Base-by-base conservation (phyloP, 805 yeast species). In the Ogataea degrootiae region DNA sequence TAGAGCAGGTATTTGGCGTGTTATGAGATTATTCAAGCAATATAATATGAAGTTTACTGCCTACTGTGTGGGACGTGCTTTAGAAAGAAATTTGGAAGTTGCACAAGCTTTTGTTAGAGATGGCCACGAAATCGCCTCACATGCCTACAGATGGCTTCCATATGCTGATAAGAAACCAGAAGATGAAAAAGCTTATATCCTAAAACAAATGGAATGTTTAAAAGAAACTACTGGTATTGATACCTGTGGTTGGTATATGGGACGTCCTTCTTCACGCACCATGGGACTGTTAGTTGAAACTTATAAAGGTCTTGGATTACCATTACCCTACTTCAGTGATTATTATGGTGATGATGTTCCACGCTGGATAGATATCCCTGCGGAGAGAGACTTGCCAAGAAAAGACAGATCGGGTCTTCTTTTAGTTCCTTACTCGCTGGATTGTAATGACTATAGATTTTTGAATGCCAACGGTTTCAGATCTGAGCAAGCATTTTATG, bases 111-210 rank as follows among this genome's bases (percentile, higher is more conserved):
- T 67, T 45, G 64, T 61, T 29, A 60, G 67, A 40, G 71, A 60
- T 34, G 73, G 73, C 14, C 71, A 66, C 52, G 72, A 69, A 47
- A 66, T 69, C 34, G 71, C 70, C n/a, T 65, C 68, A 17, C 73
- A 69, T 46, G 69, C 69, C 15, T 60, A 62, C 47, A 57, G 73
- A 46, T 69, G 73, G 73, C 58, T 65, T 46, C 66, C 65, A 45
- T 68, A 63, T 53, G 61, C 60, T 31, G 56, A 58, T 23, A 41
- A 52, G 34, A 42, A 61, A 5, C 65, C 67, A 34, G 72, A 65
- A 48, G 63, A 59, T 41, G 71, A 69, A 50, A 60, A 64, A 43
- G 66, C 59, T n/a, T 57, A 57, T 52, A 65, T 69, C 45, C 54
- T 58, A 43, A 60, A 60, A 39, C 62, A 63, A 35, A 54, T 69